phyloP scores from a whole-genome alignment of 2,329 filamentous ascomycete genomes.

The Exophiala aquamarina region DNA sequence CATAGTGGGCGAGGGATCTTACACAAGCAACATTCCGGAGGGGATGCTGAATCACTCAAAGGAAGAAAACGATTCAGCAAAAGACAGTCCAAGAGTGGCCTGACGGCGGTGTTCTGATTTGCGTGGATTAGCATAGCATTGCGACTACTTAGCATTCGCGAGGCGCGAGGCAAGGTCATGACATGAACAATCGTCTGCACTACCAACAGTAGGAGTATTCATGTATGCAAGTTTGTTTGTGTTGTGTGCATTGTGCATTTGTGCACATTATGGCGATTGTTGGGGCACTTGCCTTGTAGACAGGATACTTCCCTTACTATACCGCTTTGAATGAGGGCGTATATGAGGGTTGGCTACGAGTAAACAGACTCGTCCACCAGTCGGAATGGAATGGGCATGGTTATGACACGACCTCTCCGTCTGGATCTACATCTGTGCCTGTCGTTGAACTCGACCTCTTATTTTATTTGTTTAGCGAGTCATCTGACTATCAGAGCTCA shows the following conservation, averaged over 20 bases:
- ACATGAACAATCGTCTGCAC: conserved; percentile 6
- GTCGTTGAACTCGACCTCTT: too few species aligned
- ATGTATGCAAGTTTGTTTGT: too few species aligned
- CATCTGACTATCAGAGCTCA: too few species aligned
- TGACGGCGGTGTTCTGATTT: conserved; percentile 72
- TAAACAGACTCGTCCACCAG: too few species aligned
- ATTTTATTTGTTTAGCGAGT: too few species aligned
- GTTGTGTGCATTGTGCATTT: conserved; percentile 5
- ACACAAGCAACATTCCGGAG: conserved; percentile 42
- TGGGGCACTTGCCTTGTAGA: conserved; percentile 12
- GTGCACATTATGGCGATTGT: conserved; percentile 7
- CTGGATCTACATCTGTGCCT: too few species aligned
- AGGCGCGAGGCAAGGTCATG: conserved; percentile 9
- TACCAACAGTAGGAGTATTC: too few species aligned
- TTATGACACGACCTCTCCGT: too few species aligned
- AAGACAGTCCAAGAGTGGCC: conserved; percentile 89
- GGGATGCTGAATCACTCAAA: conserved; percentile 56
- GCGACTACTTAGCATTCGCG: conserved; percentile 2
- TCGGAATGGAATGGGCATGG: too few species aligned
- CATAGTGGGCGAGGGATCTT: conserved; percentile 46
- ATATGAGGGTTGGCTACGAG: too few species aligned
- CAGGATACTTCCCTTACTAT: too few species aligned
- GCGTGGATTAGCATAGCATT: conserved; percentile 11
- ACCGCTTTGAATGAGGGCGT: too few species aligned
- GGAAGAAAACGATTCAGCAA: conserved; percentile 76